Conservation (phyloP, 2,329 filamentous ascomycete species). For the Trichophyton benhamiae region DNA sequence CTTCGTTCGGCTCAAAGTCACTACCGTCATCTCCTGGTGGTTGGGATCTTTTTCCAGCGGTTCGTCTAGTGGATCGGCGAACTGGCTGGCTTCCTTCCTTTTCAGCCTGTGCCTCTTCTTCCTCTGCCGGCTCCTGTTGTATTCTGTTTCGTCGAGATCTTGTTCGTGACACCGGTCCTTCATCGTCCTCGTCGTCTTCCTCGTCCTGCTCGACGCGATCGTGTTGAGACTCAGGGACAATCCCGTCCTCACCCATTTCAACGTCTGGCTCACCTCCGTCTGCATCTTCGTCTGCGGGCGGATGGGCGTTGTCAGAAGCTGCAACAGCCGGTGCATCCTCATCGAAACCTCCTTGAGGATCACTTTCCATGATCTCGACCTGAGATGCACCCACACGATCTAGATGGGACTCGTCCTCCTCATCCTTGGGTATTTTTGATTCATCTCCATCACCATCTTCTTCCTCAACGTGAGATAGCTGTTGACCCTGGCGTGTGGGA, state of each 20-base stretch:
- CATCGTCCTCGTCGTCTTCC: constrained; percentile 39
- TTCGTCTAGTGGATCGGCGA: constrained; percentile 31
- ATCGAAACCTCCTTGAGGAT: constrained; percentile 25
- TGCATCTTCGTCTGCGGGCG: constrained; percentile 10
- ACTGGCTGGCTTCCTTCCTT: constrained; percentile 19
- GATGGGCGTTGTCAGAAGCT: constrained; percentile 8
- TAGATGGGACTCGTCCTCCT: not conserved
- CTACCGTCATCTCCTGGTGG: constrained; percentile 45
- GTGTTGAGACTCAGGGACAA: constrained; percentile 33
- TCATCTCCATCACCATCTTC: not conserved
- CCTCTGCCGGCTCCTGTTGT: constrained; percentile 22
- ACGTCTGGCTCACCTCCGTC: constrained; percentile 22
- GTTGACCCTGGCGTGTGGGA: not conserved
- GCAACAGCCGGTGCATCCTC: constrained; percentile 19
- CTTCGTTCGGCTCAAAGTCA: constrained; percentile 48
- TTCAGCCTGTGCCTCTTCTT: constrained; percentile 17
- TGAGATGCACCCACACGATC: constrained; percentile 20
- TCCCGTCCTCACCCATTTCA: constrained; percentile 26
- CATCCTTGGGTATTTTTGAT: constrained; percentile 1
- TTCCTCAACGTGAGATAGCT: not conserved
- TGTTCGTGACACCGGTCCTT: constrained; percentile 40
- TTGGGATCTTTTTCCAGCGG: constrained; percentile 31
- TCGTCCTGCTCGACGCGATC: constrained; percentile 25
- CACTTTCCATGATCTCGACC: constrained; percentile 33
- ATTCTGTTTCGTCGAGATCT: constrained; percentile 15